Base-by-base conservation (phyloP, 345 rosid genomes). In the Salix exigua region DNA sequence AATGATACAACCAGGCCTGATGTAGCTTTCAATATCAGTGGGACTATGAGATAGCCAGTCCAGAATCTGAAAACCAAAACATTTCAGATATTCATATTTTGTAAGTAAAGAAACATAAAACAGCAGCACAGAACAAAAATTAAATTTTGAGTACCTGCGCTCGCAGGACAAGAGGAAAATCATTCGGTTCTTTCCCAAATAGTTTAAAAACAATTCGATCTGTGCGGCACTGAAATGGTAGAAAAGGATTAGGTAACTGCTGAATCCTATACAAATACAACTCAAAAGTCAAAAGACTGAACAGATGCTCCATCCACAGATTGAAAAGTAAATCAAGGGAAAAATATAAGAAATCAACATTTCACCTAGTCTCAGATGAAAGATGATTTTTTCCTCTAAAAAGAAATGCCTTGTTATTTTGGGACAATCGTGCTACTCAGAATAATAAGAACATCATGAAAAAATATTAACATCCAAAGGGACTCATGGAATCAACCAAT, bases 21-120 rank as follows among this genome's bases (percentile, higher is more conserved):
- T 96, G 88, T 96, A 91, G 90, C 99, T 92, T 94, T 93, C 99
- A 71, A 96, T 96, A 80, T 96, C 99, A 73, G 97, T 88, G 30
- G 98, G 99, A 87, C 97, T 96, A 79, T 92, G 95, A 73, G 97
- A 85, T 68, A 96, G 80, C 99, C 98, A 96, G 61, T 91, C 91
- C 74, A 96, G 89, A 83, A 96, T 89, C 99, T 96, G 97, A 44
- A 89, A 71, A 77, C 69, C 68, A 68, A 82, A 82, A 79, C 2
- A 77, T 38, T 67, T 74, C 37, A 72, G 33, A 71, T 74, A 73
- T 66, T 60, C 23, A 80, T 53, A 50, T 62, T 69, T 75, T 81
- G 68, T n/a, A 7, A 79, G 44, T 51, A 51, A 71, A 25, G 73
- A 68, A 81, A 75, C 23, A 63, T 42, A 25, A 33, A 77, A 72